Evolutionary conservation across 495 filamentous ascomycete genomes (phyloP).

Genomic region (Neurospora terricola): DNA sequence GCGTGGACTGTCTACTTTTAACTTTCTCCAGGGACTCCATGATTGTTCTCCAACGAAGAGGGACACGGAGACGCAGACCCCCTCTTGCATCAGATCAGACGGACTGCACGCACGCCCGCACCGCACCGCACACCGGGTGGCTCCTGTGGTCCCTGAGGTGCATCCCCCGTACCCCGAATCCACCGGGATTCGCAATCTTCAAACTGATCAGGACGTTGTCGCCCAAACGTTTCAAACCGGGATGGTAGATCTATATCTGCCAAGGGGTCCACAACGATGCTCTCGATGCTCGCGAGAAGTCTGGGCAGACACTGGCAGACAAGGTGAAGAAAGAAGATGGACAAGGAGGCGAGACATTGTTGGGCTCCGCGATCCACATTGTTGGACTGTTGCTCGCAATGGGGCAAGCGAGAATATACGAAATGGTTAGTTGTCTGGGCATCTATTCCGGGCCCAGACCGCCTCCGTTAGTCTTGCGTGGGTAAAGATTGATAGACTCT

Average conservation of each 20-base stretch:
- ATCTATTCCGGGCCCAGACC: not conserved
- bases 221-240: not conserved
- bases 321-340: not conserved
- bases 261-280: not conserved
- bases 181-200: not conserved
- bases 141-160: not conserved
- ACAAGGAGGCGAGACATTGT: not conserved
- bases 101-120: not conserved
- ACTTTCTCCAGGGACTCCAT: not conserved
- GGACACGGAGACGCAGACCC: too few relatives aligned
- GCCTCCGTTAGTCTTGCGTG: not conserved
- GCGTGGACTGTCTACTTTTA: not conserved
- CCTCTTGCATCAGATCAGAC: not conserved
- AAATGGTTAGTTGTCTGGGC: not conserved
- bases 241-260: not conserved
- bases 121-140: not conserved
- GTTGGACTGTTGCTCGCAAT: not conserved
- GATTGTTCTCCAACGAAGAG: not conserved
- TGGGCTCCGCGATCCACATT: not conserved
- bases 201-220: not conserved
- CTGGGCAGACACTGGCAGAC: not conserved
- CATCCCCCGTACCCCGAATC: too few relatives aligned
- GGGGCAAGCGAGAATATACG: not conserved
- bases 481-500: not conserved
- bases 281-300: not conserved